Conservation (phyloP, 2,329 filamentous ascomycete species). For the Penicillium sumatraense region DNA sequence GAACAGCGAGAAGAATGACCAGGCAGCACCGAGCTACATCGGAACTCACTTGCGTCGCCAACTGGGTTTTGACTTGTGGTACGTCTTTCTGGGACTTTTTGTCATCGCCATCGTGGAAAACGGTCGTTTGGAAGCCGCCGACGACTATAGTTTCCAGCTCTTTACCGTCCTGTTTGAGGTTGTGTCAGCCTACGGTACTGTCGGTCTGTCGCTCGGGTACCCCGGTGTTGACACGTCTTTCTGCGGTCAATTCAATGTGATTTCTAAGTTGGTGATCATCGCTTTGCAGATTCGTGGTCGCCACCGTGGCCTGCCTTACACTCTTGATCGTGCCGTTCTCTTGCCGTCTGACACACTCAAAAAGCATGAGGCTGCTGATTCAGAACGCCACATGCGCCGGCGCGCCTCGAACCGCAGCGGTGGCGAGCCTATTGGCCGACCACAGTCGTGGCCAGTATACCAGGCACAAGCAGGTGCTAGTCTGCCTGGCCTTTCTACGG, state of each 20-base stretch:
- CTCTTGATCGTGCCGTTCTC: conserved; percentile 72
- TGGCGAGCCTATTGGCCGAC: conserved; percentile 28
- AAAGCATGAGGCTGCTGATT: conserved; percentile 61
- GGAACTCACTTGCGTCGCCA: conserved; percentile 90
- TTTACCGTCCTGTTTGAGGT: conserved; percentile 81
- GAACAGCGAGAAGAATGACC: conserved; percentile 56
- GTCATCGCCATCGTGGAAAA: conserved; percentile 91
- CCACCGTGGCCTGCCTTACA: conserved; percentile 67
- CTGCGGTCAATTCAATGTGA: conserved; percentile 75
- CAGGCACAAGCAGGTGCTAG: too few relatives aligned
- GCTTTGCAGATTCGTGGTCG: conserved; percentile 70
- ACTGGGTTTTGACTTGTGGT: conserved; percentile 97
- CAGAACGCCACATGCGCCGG: conserved; percentile 49
- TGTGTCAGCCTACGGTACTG: conserved; percentile 90
- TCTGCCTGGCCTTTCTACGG: too few relatives aligned
- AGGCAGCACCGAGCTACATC: conserved; percentile 77
- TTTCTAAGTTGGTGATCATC: conserved; percentile 69
- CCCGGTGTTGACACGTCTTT: conserved; percentile 76
- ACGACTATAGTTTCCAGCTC: conserved; percentile 65
- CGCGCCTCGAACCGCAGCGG: conserved; percentile 42
- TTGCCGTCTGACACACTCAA: conserved; percentile 69
- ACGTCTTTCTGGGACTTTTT: conserved; percentile 91
- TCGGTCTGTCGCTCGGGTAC: conserved; percentile 90
- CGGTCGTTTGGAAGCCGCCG: conserved; percentile 63
- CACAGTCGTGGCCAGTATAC: too few relatives aligned